Conservation (phyloP, 495 filamentous ascomycete species). For the Aspergillus campestris region DNA sequence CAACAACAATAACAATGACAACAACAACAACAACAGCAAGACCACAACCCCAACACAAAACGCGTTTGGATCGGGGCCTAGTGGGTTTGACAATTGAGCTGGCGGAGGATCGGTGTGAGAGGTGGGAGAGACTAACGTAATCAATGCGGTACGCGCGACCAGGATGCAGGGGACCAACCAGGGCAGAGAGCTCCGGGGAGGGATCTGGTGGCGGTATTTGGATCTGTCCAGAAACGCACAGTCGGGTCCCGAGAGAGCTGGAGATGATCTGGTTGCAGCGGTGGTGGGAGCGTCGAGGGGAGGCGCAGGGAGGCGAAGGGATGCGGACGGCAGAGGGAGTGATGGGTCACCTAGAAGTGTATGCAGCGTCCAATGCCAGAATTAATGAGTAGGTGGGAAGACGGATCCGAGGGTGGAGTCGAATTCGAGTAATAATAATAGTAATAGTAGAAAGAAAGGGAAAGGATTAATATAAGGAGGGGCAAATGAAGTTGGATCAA, state of each 20-base stretch:
- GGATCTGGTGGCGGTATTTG: constrained; percentile 2
- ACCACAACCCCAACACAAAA: constrained; percentile 11
- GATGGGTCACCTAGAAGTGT: no score
- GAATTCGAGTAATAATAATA: neutral
- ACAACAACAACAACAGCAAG: neutral
- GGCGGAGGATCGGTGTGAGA: neutral
- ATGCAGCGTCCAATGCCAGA: no score
- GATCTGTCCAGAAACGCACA: no score
- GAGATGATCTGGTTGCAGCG: no score
- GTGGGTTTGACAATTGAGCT: neutral
- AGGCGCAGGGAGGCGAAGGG: no score
- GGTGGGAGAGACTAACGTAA: neutral
- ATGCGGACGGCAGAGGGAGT: no score
- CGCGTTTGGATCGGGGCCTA: constrained; percentile 11
- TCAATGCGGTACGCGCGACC: constrained; percentile 12
- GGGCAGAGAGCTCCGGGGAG: constrained; percentile 1
- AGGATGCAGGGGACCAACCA: constrained; percentile 13
- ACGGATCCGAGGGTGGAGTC: neutral
- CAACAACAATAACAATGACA: neutral
- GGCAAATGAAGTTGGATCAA: neutral
- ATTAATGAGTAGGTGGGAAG: no score
- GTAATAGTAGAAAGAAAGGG: no score
- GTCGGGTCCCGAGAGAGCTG: no score
- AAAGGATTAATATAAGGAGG: neutral
- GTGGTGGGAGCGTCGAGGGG: no score